Conservation (phyloP, 148 eudicot species). For the Hydrangea macrophylla region DNA sequence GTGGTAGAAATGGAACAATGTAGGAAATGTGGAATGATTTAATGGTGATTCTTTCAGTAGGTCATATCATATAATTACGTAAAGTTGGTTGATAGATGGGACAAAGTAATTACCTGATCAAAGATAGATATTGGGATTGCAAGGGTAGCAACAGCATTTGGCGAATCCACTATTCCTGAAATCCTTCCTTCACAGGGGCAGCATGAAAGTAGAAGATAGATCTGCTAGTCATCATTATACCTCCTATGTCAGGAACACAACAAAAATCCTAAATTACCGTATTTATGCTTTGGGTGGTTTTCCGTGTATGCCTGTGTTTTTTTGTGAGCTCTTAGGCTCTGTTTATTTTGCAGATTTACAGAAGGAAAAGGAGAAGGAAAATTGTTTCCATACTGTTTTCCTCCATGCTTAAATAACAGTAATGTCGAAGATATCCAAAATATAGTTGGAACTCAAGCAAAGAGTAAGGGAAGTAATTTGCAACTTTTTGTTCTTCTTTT, state of each 20-base stretch:
- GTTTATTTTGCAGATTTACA: too few species aligned
- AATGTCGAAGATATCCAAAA: too few species aligned
- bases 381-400: too few species aligned
- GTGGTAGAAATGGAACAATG: background rate
- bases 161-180: slow-evolving; percentile 90
- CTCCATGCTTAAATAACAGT: too few species aligned
- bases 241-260: slow-evolving; percentile 8
- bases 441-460: too few species aligned
- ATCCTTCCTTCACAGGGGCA: slow-evolving; percentile 99
- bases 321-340: background rate
- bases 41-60: background rate
- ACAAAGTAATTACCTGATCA: slow-evolving; percentile 62
- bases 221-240: slow-evolving; percentile 37
- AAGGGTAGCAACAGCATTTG: slow-evolving; percentile 88
- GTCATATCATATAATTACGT: background rate
- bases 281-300: background rate
- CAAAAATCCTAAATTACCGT: background rate
- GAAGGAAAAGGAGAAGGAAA: too few species aligned
- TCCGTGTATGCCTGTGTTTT: background rate
- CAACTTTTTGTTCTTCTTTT: too few species aligned
- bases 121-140: slow-evolving; percentile 88
- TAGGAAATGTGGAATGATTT: background rate
- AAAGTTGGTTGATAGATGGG: background rate
- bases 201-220: slow-evolving; percentile 78
- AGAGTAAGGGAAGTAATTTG: too few species aligned